Evolutionary conservation across 1,284 basidiomycete genomes (phyloP).

Genomic region (Sphagnurus paluster): DNA sequence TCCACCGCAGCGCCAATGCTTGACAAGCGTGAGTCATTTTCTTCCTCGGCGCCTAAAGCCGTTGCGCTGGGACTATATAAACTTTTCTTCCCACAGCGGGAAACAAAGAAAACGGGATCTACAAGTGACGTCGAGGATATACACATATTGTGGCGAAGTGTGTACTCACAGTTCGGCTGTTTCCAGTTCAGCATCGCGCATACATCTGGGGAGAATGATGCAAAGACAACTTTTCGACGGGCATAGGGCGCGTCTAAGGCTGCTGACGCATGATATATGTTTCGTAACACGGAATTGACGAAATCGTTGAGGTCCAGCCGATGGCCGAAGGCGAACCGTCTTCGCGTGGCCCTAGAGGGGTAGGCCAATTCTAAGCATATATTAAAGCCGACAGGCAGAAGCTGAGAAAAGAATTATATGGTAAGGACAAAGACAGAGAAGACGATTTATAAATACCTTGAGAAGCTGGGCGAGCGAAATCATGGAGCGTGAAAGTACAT

Average conservation of each 20-base stretch:
- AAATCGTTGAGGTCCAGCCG: conserved; percentile 74
- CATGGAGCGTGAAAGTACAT: conserved; percentile 56
- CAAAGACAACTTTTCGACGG: conserved; percentile 80
- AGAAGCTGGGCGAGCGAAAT: conserved; percentile 72
- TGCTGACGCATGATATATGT: conserved; percentile 71
- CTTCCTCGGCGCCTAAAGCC: conserved; percentile 45
- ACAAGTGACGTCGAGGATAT: neutral
- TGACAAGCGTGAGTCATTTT: conserved; percentile 54
- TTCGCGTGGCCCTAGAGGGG: conserved; percentile 46
- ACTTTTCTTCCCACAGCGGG: conserved; percentile 75
- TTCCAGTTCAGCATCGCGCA: conserved; percentile 97
- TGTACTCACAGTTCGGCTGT: conserved; percentile 88
- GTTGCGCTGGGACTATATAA: conserved; percentile 39
- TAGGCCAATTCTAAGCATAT: conserved; percentile 83
- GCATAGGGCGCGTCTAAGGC: conserved; percentile 47
- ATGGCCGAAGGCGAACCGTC: conserved; percentile 46
- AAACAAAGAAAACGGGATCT: conserved; percentile 97
- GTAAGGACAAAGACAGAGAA: conserved; percentile 4
- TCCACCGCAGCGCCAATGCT: conserved; percentile 92
- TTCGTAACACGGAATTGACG: conserved; percentile 81
- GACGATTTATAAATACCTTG: conserved; percentile 48
- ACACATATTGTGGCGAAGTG: neutral
- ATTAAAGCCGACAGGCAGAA: conserved; percentile 72
- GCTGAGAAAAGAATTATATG: conserved; percentile 38
- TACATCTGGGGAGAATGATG: conserved; percentile 85